A percentile compares a stretch with the other conserved stretches of the same genome.
Evolutionary conservation across 225 moss, liverwort and hornwort species (phyloP).

Genomic region (Pseudoscleropodium purum): DNA sequence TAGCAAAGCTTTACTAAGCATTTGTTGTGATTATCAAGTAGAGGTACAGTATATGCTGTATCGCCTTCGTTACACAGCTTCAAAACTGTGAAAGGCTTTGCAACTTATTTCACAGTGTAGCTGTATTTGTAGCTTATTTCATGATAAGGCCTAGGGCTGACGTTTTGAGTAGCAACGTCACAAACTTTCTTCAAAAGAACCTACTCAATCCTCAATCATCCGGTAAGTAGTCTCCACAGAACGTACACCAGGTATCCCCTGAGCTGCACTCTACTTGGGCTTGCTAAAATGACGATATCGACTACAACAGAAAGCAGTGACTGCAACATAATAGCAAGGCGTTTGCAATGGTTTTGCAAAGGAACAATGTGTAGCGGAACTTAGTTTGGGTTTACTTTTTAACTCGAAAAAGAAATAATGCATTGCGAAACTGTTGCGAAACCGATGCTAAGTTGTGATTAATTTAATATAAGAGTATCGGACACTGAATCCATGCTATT

Average conservation of each 20-base stretch:
- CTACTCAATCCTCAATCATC: neutral
- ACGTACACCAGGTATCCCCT: neutral
- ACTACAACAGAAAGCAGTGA: too few species aligned
- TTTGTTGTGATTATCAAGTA: neutral
- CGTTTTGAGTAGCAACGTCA: neutral
- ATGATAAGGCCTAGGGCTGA: neutral
- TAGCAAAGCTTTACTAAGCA: neutral
- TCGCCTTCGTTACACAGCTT: neutral
- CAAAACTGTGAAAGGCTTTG: neutral
- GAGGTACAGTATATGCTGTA: neutral
- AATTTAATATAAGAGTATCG: too few species aligned
- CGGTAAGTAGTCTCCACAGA: neutral
- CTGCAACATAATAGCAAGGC: too few species aligned
- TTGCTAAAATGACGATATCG: neutral
- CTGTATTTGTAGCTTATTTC: neutral
- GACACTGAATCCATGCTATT: too few species aligned
- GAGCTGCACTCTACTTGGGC: neutral
- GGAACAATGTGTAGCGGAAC: too few species aligned
- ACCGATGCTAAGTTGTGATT: too few species aligned
- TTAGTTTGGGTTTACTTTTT: too few species aligned
- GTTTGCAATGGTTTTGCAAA: too few species aligned
- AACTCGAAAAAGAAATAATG: too few species aligned
- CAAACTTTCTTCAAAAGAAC: neutral
- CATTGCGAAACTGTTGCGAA: too few species aligned
- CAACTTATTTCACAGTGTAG: neutral